A percentile compares a stretch with the other conserved stretches of the same genome.
phyloP scores from a whole-genome alignment of 352 stramenopile genomes.

The Peronosclerospora sorghi region DNA sequence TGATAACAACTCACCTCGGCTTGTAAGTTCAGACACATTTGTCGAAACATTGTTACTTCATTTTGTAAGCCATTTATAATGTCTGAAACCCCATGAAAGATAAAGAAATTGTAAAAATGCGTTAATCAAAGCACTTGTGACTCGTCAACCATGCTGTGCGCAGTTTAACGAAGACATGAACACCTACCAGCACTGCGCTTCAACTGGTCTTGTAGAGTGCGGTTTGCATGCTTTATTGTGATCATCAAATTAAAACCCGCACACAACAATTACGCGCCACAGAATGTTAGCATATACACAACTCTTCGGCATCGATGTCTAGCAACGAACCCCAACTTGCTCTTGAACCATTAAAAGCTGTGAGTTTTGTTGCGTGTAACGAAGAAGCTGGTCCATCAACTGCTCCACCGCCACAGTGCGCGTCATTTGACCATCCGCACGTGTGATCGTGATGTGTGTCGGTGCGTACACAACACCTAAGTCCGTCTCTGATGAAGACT shows the following conservation, averaged over 20 bases:
- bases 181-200: slow-evolving; percentile 44
- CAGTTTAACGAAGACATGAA: slow-evolving; percentile 1
- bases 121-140: slow-evolving; percentile 1
- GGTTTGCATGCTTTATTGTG: slow-evolving; percentile 40
- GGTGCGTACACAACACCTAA: slow-evolving; percentile 54
- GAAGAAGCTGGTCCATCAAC: slow-evolving; percentile 71
- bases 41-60: slow-evolving; percentile 71
- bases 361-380: slow-evolving; percentile 56
- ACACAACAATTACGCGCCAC: slow-evolving; percentile 2
- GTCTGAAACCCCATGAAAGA: slow-evolving; percentile 19
- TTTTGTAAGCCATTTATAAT: slow-evolving; percentile 60
- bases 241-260: neutral
- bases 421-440: slow-evolving; percentile 60
- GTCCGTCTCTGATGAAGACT: slow-evolving; percentile 23
- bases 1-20: slow-evolving; percentile 44
- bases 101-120: slow-evolving; percentile 5
- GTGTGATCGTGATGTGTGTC: slow-evolving; percentile 61
- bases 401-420: slow-evolving; percentile 61
- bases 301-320: neutral
- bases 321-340: slow-evolving; percentile 46
- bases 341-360: slow-evolving; percentile 49
- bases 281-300: slow-evolving; percentile 2
- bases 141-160: slow-evolving; percentile 1
- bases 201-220: slow-evolving; percentile 52
- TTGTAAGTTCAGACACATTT: slow-evolving; percentile 77